Evolutionary conservation across 352 stramenopile genomes (phyloP).

Genomic region (Aphanomyces cochlioides): DNA sequence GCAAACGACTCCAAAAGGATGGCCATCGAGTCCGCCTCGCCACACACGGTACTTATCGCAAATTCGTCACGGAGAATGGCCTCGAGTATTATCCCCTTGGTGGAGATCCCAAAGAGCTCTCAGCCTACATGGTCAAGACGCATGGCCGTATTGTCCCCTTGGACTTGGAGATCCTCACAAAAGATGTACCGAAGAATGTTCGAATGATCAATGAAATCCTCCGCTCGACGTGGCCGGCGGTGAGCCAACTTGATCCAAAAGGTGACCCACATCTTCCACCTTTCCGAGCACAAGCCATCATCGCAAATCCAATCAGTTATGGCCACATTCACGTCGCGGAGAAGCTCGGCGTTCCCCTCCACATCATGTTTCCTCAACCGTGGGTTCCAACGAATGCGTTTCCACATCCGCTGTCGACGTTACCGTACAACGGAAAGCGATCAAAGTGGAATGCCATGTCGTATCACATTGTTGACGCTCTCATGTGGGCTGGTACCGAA

Average conservation of each 20-base stretch:
- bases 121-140: conserved; percentile 91
- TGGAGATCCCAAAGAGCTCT: conserved; percentile 68
- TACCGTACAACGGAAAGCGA: conserved; percentile 66
- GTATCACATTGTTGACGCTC: conserved; percentile 83
- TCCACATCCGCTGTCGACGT: conserved; percentile 84
- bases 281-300: conserved; percentile 89
- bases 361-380: conserved; percentile 93
- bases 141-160: conserved; percentile 67
- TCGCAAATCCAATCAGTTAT: conserved; percentile 91
- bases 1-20: conserved; percentile 70
- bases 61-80: conserved; percentile 67
- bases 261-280: conserved; percentile 43
- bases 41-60: conserved; percentile 85
- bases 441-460: conserved; percentile 73
- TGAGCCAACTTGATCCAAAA: conserved; percentile 73
- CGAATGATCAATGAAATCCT: conserved; percentile 90
- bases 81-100: conserved; percentile 79
- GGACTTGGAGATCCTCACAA: conserved; percentile 50
- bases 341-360: conserved; percentile 85
- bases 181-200: conserved; percentile 79
- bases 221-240: conserved; percentile 83
- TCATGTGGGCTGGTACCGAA: conserved; percentile 70
- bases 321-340: conserved; percentile 92
- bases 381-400: conserved; percentile 88
- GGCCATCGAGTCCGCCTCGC: conserved; percentile 90